A percentile compares a stretch with the other conserved stretches of the same genome.
phyloP scores from a whole-genome alignment of 352 stramenopile genomes.

The Globisporangium yorkense region DNA sequence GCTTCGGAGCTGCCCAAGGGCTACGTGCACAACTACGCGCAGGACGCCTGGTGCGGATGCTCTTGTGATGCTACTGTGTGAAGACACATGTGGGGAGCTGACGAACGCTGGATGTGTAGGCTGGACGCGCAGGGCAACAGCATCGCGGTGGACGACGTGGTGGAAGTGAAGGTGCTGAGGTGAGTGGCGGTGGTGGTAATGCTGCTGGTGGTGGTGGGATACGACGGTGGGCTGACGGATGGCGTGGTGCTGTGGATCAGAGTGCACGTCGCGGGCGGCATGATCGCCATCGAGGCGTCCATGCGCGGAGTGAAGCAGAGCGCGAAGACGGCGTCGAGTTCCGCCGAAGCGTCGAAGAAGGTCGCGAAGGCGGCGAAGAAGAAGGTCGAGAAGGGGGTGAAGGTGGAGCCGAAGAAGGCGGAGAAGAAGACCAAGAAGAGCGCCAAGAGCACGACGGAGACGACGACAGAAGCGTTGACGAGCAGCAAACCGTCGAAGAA shows the following conservation, averaged over 20 bases:
- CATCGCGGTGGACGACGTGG: constrained; percentile 57
- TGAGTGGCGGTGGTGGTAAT: constrained; percentile 8
- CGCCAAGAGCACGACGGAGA: neutral
- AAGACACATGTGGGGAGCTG: neutral
- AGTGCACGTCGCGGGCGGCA: constrained; percentile 65
- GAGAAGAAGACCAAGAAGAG: no score
- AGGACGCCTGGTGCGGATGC: constrained; percentile 59
- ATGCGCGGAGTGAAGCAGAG: constrained; percentile 41
- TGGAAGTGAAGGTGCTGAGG: constrained; percentile 62
- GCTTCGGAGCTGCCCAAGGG: constrained; percentile 67
- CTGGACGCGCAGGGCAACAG: constrained; percentile 42
- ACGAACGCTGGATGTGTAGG: constrained; percentile 16
- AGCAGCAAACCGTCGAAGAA: constrained; percentile 13
- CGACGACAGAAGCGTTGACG: constrained; percentile 10
- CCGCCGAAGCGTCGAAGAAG: constrained; percentile 3
- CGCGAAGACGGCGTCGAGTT: neutral
- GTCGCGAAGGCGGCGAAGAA: constrained; percentile 9
- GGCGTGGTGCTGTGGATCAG: constrained; percentile 6
- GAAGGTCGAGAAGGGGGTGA: neutral
- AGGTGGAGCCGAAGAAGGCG: neutral
- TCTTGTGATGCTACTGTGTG: neutral
- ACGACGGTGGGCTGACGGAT: no score
- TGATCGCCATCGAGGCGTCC: constrained; percentile 77
- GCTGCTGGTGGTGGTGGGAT: no score
- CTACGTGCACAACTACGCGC: constrained; percentile 74